Conservation (phyloP, 768 basidiomycete genomes). For the Mycena latifolia region DNA sequence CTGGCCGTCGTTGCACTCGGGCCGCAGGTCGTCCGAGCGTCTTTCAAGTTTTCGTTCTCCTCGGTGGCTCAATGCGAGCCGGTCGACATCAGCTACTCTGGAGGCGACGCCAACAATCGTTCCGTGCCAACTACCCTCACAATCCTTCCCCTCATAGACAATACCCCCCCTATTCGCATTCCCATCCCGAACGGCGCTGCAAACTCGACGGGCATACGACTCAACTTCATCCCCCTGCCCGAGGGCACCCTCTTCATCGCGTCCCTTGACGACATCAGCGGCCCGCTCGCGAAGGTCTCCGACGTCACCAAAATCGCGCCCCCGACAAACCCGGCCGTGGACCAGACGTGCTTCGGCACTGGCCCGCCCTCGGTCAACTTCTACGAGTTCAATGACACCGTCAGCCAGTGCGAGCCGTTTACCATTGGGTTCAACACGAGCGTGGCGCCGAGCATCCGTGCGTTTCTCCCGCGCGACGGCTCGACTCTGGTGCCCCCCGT, state of each 20-base stretch:
- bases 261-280: constrained; percentile 62
- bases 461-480: constrained; percentile 51
- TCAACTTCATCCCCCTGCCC: constrained; percentile 65
- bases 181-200: constrained; percentile 53
- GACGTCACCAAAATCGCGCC: constrained; percentile 56
- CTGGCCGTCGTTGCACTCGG: constrained; percentile 48
- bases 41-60: constrained; percentile 55
- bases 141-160: constrained; percentile 60
- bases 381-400: constrained; percentile 48
- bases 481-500: constrained; percentile 46
- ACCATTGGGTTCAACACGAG: constrained; percentile 55
- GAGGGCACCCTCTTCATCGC: constrained; percentile 66
- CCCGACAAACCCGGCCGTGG: constrained; percentile 53
- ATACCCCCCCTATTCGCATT: constrained; percentile 62
- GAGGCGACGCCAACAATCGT: constrained; percentile 47
- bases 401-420: constrained; percentile 65
- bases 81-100: constrained; percentile 59
- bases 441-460: constrained; percentile 50
- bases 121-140: constrained; percentile 59
- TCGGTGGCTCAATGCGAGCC: constrained; percentile 65
- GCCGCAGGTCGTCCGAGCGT: constrained; percentile 55
- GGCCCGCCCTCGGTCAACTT: constrained; percentile 29
- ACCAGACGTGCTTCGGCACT: constrained; percentile 2
- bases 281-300: constrained; percentile 58
- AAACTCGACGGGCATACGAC: constrained; percentile 54